Base-by-base conservation (phyloP, 2,329 filamentous ascomycete species). In the Alternaria alternata region DNA sequence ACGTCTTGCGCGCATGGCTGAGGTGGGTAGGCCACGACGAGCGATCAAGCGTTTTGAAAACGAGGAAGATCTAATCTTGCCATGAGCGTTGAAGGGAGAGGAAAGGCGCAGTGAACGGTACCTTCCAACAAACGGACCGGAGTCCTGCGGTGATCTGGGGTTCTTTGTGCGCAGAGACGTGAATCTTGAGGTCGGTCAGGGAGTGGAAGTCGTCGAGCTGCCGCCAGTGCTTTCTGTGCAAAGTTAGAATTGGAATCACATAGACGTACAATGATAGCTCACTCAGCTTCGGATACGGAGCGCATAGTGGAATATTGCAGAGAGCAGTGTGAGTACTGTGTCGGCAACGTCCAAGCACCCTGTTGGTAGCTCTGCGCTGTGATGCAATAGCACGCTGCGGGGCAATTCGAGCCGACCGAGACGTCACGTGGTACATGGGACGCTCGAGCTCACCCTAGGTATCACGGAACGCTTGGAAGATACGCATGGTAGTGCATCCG, bases 61-160 rank as follows among this genome's bases (percentile, higher is more conserved):
- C 83, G 46, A 97, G 82, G 76, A 97, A 96, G 38, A 87, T 87
- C 92, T 94, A 68, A 66, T 5, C 4, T 5, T 52, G 20, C 22
- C 12, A 30, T 62, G 44, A 62, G 60, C 47, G 30, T 38, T 18
- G 18, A 11, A 28, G n/a, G n/a, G 24, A 5, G 14, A 47, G 22
- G 11, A 53, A 8, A 28, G 26, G 51, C 32, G 41, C 24, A 14
- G 3, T 9, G 42, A 9, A 36, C 32, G 68, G 70, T 74, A 90
- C 91, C 87, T 97, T 97, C 94, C 94, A 98, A 79, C 91, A 96
- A 38, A 96, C 86, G 3, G 94, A 97, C 57, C 94, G 88, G 65
- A 93, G 87, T 14, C 92, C 93, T 47, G 88, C 85, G 80, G 75
- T 85, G 30, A 78, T 73, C 41, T 69, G 73, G 42, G 75, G 75